Evolutionary conservation across 164 flowering plant species (phyloP).

Genomic region (Aristolochia contorta): DNA sequence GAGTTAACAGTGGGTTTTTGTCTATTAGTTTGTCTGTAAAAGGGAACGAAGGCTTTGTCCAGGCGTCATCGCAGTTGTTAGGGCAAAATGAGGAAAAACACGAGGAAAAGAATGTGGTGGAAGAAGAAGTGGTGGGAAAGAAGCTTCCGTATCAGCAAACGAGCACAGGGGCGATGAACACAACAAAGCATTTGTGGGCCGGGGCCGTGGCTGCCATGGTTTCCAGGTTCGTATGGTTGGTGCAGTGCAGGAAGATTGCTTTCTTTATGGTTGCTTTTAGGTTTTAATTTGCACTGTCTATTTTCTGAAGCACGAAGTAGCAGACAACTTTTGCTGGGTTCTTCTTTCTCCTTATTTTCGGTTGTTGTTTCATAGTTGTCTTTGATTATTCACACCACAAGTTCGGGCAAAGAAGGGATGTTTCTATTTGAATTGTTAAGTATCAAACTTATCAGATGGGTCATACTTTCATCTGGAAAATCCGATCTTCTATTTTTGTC

Average conservation of each 20-base stretch:
- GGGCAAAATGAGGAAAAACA: slow-evolving; percentile 20
- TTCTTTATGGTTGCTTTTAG: neutral
- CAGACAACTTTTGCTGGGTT: neutral
- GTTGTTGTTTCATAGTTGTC: too few relatives aligned
- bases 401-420: too few relatives aligned
- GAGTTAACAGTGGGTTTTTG: slow-evolving; percentile 19
- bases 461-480: too few relatives aligned
- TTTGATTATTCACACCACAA: too few relatives aligned
- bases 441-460: too few relatives aligned
- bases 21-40: slow-evolving; percentile 50
- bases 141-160: slow-evolving; percentile 20
- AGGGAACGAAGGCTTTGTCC: slow-evolving; percentile 22
- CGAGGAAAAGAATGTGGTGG: slow-evolving; percentile 11
- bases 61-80: slow-evolving; percentile 22
- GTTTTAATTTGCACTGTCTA: neutral
- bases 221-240: slow-evolving; percentile 51
- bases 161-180: slow-evolving; percentile 44
- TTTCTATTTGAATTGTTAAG: too few relatives aligned
- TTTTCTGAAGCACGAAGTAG: neutral
- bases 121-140: slow-evolving; percentile 11
- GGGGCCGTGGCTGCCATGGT: slow-evolving; percentile 95
- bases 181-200: slow-evolving; percentile 86
- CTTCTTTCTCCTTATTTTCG: neutral
- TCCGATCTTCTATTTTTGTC: too few relatives aligned
- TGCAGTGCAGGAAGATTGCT: neutral